Evolutionary conservation across 2,329 filamentous ascomycete genomes (phyloP), one percentile per base, ranked within the genome.

Genomic region (Pseudogymnoascus sp.): DNA sequence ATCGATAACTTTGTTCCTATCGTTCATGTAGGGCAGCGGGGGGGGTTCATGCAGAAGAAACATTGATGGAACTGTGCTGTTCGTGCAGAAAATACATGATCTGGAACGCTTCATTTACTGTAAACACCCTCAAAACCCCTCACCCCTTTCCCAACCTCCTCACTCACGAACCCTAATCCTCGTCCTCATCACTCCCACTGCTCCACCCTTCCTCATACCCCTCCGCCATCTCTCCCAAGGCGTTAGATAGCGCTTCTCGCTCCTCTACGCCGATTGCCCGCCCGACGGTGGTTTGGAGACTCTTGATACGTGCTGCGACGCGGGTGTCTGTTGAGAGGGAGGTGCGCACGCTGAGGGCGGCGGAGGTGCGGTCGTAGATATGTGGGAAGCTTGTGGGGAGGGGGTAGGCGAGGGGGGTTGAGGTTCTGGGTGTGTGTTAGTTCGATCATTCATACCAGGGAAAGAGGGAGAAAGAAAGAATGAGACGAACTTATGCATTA

Each of bases 171-270:
- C 3, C 26, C 47, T 54, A 71, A 66, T 91, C 87, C 64, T 91
- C 86, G 18, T 85, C 87, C 7, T 86, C 81, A 69, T 90, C 89
- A 64, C 85, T 88, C 23, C 86, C 91, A 70, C 88, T 91, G 11
- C 86, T 86, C 90, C 91, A 96, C 1, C 91, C 91, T 66, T 95
- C 90, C 69, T 91, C 86, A 73, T 97, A 97, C 65, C 90, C 90
- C 71, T 96, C 93, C 1, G 89, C 88, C 70, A 97, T 86, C 65
- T 90, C 88, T 23, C 89, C 86, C 40, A 99, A 79, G 11, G 89
- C 86, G 71, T 96, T 95, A 54, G 86, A 84, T n/a, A 97, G 79
- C 2, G 81, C 80, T 75, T 99, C 95, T 45, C 93, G 83, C 71
- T 97, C 93, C 65, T 96, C 91, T 2, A 93, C 70, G 0, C 81